Evolutionary conservation across 768 basidiomycete genomes (phyloP), one percentile per base, ranked within the genome.

Genomic region (Lanmaoa pseudosensibilis): DNA sequence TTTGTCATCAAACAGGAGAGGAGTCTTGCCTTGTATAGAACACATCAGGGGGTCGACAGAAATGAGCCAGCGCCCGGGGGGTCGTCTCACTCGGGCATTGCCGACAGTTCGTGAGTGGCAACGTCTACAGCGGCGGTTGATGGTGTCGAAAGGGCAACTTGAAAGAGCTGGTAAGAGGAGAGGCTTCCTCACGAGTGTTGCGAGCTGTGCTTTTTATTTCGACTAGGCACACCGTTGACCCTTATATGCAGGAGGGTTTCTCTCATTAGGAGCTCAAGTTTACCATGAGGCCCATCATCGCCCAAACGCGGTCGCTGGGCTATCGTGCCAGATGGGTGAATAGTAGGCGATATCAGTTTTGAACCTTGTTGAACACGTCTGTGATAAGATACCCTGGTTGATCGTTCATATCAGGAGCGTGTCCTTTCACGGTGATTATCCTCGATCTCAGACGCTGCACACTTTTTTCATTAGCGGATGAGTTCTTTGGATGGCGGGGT

Each of bases 301-400:
- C 66, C 59, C 53, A 56, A 67, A 57, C 48, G 25, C 34, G 64
- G 32, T 48, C 23, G 54, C 44, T 66, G 37, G 57, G 61, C 16
- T 15, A 15, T 52, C 10, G 57, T 66, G 62, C 65, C 38, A 56
- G 54, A 13, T 19, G 30, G 9, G 27, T 41, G 30, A 30, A 21
- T n/a, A n/a, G 41, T 8, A 36, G 45, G 30, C 21, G n/a, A 46
- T 37, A 47, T 41, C 46, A 10, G 43, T 48, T 46, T 51, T 36
- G 63, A 63, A 60, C 64, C 51, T 61, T 57, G 39, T 52, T 39
- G 46, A 57, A 54, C 64, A 55, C 63, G 52, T 56, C 27, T 23
- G 33, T 50, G 57, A 49, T 50, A 52, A n/a, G 2, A 13, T 23
- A 2, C 32, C 40, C 21, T 50, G 23, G 30, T 48, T 53, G 50